phyloP scores from a whole-genome alignment of 2,329 filamentous ascomycete species.

The Ascochyta rabiei region DNA sequence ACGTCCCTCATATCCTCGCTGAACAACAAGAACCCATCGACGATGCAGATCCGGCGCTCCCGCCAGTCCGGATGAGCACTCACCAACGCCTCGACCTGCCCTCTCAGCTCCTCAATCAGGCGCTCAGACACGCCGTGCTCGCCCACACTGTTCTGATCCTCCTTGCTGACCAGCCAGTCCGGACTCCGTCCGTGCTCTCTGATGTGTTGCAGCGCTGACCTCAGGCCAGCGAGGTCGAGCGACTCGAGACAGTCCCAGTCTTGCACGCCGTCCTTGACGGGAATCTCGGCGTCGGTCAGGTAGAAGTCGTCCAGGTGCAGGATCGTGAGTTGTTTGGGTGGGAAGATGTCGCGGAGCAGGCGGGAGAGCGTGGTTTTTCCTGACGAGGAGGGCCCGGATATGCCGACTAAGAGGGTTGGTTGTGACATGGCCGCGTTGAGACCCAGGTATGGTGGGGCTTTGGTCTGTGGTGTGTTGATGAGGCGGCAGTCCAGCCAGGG shows the following conservation, averaged over 20 bases:
- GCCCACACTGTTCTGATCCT: constrained; percentile 62
- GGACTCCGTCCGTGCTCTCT: constrained; percentile 67
- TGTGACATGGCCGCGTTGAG: not conserved
- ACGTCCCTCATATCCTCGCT: constrained; percentile 61
- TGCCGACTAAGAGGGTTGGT: constrained; percentile 69
- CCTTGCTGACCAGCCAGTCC: constrained; percentile 57
- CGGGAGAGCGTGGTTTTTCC: constrained; percentile 94
- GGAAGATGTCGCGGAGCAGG: constrained; percentile 81
- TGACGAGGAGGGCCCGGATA: constrained; percentile 89
- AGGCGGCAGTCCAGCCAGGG: too few relatives aligned
- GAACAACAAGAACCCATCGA: constrained; percentile 91
- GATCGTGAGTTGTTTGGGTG: constrained; percentile 67
- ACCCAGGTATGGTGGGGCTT: too few relatives aligned
- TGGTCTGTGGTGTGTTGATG: too few relatives aligned
- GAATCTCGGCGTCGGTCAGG: constrained; percentile 73
- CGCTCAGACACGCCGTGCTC: constrained; percentile 43
- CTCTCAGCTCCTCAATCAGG: constrained; percentile 48
- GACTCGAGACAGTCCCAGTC: constrained; percentile 93
- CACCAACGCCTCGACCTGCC: constrained; percentile 20
- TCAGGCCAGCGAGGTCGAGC: constrained; percentile 73
- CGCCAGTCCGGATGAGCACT: constrained; percentile 23
- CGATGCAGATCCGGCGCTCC: constrained; percentile 60
- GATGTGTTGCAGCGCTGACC: constrained; percentile 71
- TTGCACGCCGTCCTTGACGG: constrained; percentile 61
- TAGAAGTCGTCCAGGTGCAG: constrained; percentile 98